Evolutionary conservation across 495 filamentous ascomycete genomes (phyloP), one percentile per base, ranked within the genome.

Genomic region (Trichodelitschia bisporula): DNA sequence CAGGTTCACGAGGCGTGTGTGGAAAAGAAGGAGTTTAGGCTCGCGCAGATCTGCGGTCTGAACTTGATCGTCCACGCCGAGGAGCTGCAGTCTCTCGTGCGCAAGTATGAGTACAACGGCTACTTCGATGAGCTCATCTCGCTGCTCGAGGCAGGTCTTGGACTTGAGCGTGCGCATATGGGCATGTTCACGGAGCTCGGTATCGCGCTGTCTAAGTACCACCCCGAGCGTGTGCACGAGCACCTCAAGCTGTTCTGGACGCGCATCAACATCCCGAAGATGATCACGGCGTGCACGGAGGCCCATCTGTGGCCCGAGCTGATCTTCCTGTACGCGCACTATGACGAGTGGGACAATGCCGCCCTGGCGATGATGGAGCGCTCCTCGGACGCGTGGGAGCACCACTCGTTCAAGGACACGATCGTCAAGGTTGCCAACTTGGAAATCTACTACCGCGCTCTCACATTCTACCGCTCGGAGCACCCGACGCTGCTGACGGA

Each of bases 321-420:
- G 35, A 78, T 99, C 38, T 99, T 99, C 73, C 61, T 93, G 40
- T 99, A 99, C 59, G 82, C 77, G 55, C 89, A 99, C 55, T 95
- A 95, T 47, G 89, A 99, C 40, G 89, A 99, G 49, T 95, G 77
- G 59, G 89, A 99, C 55, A 99, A 99, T 47, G 86, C 89, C 16
- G 86, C 86, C 15, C 64, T 99, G 34, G 82, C 89, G 19, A 93
- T 99, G 65, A 99, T 99, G 80, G 89, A 99, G 63, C 79, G 86
- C 41, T 77, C 89, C 20, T 73, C 90, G 31, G 84, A 95, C 55
- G 77, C 89, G 2, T 99, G 89, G 89, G 89, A 99, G 53, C 89
- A 99, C 56, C 86, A 95, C 54, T 89, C 84, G 18, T 95, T 99
- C 72, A 95, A 95, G 66, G 89, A 95, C 50, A 93, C 92, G 37